Base-by-base conservation (phyloP, 495 filamentous ascomycete species). In the Chaetomium tenue region DNA sequence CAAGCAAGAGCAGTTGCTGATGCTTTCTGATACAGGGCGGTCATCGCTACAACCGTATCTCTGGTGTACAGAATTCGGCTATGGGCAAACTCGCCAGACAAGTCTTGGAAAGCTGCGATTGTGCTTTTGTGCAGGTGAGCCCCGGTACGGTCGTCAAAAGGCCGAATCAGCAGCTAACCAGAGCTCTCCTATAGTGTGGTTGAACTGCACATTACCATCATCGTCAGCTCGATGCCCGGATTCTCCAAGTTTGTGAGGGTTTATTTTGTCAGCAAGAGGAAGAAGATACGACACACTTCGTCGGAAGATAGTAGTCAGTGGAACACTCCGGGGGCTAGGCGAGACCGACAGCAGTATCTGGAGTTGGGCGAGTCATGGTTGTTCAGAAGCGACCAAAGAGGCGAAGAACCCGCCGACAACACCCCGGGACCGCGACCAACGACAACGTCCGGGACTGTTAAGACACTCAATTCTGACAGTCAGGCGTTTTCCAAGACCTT, bases 221-320 rank as follows among this genome's bases (percentile, higher is more conserved):
- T 56, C 5, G 33, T 56, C 53, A 56, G 53, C 53, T 56, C 53
- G n/a, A 56, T 56, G 53, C 53, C 53, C 20, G 33, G 53, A 3
- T 56, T 56, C 53, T 39, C 53, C 30, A 56, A 40, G 53, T 56
- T 40, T 28, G n/a, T 56, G 18, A 56, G 33, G 53, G 30, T 56
- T 7, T 40, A 40, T 23, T 7, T 40, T 30, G 53, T 3, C 30
- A n/a, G n/a, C 30, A 56, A 11, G 9, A 13, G 1, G 8, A 11
- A n/a, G 33, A 12, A 11, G 23, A n/a, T 13, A 55, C 3, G 30
- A 18, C 40, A 23, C 33, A 23, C 8, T 1, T 13, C 53, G n/a
- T 13, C 53, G 33, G n/a, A 40, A 5, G 13, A 23, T 18, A 16
- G 13, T 7, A 2, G 8, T 9, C 15, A 56, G 3, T 23, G 7